Base-by-base conservation (phyloP, 2,329 filamentous ascomycete species). In the Cladophialophora carrionii region DNA sequence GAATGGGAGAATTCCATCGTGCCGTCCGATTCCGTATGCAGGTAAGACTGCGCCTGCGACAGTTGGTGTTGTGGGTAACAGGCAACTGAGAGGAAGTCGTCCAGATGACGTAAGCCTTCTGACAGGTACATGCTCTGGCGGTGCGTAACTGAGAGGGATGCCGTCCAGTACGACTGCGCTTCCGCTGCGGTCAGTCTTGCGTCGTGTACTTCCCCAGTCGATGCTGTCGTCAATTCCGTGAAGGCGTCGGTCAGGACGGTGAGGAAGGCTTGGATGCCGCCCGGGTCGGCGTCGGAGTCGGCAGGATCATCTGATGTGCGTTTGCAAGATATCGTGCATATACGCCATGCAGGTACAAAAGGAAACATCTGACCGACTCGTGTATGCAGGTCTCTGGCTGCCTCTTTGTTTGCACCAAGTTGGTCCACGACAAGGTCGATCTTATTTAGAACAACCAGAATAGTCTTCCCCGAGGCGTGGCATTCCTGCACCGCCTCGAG, bases 111-210 rank as follows among this genome's bases (percentile, higher is more conserved):
- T 12, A 89, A 82, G 75, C 94, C 96, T 74, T 87, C 83, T 57
- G 86, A 83, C 54, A 99, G 84, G 59, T 97, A 87, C 75, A 92
- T 85, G 58, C 90, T 86, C 80, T 99, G 95, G 64, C 95, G 88
- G 77, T 94, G 91, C 20, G 91, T 96, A 43, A 96, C 93, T 62
- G 93, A 93, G 3, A 97, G 84, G 4, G 95, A 89, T 73, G 96
- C 91, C 78, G 92, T 86, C 81, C 91, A 88, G 56, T 72, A 72
- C 26, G 68, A 63, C 51, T 58, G 70, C 5, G 68, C 67, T 41
- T 77, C 76, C 3, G 73, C 68, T 12, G 79, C 75, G 7, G 76
- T 77, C 59, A 82, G 78, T 60, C 31, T 41, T 4, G 14, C 4
- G 12, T 54, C 31, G 17, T n/a, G 56, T 10, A 53, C 37, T 37